Conservation (phyloP, 2,329 filamentous ascomycete species). For the Mycosphaerella arachidis region DNA sequence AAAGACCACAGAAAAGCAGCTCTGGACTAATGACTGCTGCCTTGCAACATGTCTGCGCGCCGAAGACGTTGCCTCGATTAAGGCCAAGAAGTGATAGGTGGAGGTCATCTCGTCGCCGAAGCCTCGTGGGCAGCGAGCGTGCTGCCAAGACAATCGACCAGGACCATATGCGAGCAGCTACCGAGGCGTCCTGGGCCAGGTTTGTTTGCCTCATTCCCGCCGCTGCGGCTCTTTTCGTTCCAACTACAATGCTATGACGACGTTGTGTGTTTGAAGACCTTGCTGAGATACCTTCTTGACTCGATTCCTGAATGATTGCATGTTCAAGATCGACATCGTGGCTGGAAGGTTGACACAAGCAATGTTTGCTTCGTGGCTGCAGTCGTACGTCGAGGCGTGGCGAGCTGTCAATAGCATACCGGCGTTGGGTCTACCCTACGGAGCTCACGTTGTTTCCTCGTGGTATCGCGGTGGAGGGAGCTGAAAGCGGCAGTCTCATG, state of each 20-base stretch:
- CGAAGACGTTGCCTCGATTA: no score
- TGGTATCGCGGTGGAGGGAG: neutral
- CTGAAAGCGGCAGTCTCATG: neutral
- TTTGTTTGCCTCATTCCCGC: neutral
- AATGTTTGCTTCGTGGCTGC: neutral
- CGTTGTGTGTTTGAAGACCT: neutral
- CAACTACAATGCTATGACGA: neutral
- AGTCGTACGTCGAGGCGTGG: neutral
- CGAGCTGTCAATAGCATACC: neutral
- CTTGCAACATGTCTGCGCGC: no score
- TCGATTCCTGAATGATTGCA: neutral
- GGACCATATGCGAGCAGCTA: neutral
- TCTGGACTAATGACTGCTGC: no score
- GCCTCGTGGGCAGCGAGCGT: neutral
- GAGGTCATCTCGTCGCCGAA: neutral
- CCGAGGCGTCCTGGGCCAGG: neutral
- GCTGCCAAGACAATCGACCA: neutral
- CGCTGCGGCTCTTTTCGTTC: neutral
- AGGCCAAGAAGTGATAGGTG: no score
- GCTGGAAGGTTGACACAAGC: neutral
- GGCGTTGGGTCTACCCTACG: neutral
- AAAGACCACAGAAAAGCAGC: no score
- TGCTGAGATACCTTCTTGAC: neutral
- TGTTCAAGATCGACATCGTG: neutral
- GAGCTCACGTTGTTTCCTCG: neutral